Evolutionary conservation across 257 asterid genomes (phyloP).

Genomic region (Scutellaria galericulata): DNA sequence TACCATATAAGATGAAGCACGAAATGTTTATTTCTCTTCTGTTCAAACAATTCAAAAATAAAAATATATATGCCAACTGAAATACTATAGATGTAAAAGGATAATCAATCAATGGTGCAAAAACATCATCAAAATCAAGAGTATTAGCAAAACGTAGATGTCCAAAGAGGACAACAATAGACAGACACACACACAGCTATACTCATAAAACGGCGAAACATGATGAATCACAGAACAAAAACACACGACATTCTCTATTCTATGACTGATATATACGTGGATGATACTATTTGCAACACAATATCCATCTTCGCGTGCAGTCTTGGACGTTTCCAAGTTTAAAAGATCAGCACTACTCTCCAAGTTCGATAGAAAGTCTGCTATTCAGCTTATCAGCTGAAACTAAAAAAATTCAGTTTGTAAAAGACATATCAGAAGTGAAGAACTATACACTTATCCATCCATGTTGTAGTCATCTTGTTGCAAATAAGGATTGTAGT

Average conservation of each 20-base stretch:
- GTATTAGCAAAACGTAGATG: constrained; percentile 15
- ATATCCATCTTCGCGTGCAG: constrained; percentile 15
- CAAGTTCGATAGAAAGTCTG: constrained; percentile 26
- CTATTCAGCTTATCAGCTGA: constrained; percentile 12
- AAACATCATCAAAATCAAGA: constrained; percentile 3
- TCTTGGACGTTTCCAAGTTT: neutral
- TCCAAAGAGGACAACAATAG: constrained; percentile 3
- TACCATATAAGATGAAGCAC: no score
- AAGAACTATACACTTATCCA: constrained; percentile 26
- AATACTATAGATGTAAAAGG: no score
- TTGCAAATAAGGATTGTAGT: constrained; percentile 49
- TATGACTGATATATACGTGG: neutral
- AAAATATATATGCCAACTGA: neutral
- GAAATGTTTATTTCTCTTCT: no score
- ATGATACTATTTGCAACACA: neutral
- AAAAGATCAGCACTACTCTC: constrained; percentile 24
- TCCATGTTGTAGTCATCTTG: constrained; percentile 53
- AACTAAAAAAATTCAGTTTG: neutral
- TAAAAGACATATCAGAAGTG: constrained; percentile 16
- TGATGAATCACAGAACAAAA: neutral
- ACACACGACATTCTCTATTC: neutral
- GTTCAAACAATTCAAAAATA: neutral
- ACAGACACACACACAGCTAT: constrained; percentile 15
- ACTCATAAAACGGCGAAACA: neutral
- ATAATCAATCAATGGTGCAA: neutral